Evolutionary conservation across 1,139 yeast genomes (phyloP).

Genomic region (Diutina rugosa): DNA sequence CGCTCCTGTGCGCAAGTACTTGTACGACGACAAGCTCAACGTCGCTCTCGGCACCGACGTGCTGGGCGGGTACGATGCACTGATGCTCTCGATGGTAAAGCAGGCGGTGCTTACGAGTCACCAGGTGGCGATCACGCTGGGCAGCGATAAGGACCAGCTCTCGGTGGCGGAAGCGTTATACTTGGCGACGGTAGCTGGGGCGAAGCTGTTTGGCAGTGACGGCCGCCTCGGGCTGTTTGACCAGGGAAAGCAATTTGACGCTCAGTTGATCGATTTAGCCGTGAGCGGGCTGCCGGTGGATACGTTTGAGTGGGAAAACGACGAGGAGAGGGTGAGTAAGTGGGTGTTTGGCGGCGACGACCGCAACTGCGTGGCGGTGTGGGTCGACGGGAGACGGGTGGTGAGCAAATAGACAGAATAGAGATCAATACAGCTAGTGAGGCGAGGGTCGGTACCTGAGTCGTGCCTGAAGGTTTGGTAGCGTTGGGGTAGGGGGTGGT

Average conservation of each 20-base stretch:
- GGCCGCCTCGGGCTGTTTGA: conserved; percentile 56
- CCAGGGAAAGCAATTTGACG: conserved; percentile 73
- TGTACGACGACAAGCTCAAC: conserved; percentile 53
- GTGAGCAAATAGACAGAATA: conserved; percentile 13
- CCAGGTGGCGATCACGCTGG: conserved; percentile 57
- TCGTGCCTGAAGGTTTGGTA: not conserved
- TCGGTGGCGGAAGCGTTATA: conserved; percentile 61
- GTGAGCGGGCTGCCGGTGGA: conserved; percentile 48
- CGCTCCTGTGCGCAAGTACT: conserved; percentile 60
- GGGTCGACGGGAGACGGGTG: conserved; percentile 68
- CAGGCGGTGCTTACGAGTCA: conserved; percentile 78
- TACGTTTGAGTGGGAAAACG: conserved; percentile 57
- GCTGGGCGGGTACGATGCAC: conserved; percentile 82
- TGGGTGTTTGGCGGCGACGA: conserved; percentile 97
- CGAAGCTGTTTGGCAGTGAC: conserved; percentile 54
- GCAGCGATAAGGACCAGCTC: conserved; percentile 34
- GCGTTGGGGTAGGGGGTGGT: not conserved
- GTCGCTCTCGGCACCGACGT: conserved; percentile 87
- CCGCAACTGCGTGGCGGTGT: conserved; percentile 67
- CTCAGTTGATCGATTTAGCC: conserved; percentile 59
- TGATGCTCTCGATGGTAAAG: conserved; percentile 62
- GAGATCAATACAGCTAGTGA: too few relatives aligned
- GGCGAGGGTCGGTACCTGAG: not conserved
- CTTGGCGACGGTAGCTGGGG: conserved; percentile 87
- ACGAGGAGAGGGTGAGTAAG: conserved; percentile 53